A percentile compares a stretch with the other conserved stretches of the same genome.
Conservation (phyloP, 495 filamentous ascomycete species). For the Cercophora newfieldiana region DNA sequence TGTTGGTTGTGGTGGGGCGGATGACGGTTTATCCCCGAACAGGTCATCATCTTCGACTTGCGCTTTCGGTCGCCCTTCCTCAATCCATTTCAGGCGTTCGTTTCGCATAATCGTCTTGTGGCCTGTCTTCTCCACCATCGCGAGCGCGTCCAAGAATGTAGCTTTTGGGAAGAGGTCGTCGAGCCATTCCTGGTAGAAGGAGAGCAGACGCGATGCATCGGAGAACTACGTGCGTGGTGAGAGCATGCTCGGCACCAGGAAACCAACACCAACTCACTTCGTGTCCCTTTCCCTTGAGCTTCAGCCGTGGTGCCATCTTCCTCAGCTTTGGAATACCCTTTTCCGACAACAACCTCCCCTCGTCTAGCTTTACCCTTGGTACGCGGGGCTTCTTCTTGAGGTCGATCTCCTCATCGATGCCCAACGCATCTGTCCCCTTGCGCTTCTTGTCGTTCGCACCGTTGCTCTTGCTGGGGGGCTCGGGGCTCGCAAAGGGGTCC, state of each 20-base stretch:
- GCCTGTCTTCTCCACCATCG: conserved; percentile 91
- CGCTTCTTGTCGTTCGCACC: conserved; percentile 31
- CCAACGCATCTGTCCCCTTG: conserved; percentile 51
- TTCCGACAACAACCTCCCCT: conserved; percentile 71
- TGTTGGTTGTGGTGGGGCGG: conserved; percentile 32
- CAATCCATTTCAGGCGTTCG: conserved; percentile 72
- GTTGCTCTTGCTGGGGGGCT: conserved; percentile 28
- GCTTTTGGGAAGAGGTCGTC: conserved; percentile 95
- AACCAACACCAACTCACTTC: conserved; percentile 58
- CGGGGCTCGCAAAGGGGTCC: conserved; percentile 37
- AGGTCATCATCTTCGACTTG: conserved; percentile 55
- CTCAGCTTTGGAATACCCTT: conserved; percentile 82
- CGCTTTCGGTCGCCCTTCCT: conserved; percentile 63
- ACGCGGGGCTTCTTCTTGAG: conserved; percentile 68
- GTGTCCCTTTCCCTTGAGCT: conserved; percentile 89
- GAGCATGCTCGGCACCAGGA: neutral
- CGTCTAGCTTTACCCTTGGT: conserved; percentile 83
- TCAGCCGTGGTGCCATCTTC: conserved; percentile 67
- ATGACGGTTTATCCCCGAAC: conserved; percentile 18
- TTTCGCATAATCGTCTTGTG: conserved; percentile 77
- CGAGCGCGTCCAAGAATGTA: conserved; percentile 85
- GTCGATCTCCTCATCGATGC: conserved; percentile 85
- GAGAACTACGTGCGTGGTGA: conserved; percentile 60
- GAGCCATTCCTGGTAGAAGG: conserved; percentile 94
- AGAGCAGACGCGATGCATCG: conserved; percentile 78